phyloP scores from a whole-genome alignment of 2,329 filamentous ascomycete genomes.

The Pseudocercospora fuligena region DNA sequence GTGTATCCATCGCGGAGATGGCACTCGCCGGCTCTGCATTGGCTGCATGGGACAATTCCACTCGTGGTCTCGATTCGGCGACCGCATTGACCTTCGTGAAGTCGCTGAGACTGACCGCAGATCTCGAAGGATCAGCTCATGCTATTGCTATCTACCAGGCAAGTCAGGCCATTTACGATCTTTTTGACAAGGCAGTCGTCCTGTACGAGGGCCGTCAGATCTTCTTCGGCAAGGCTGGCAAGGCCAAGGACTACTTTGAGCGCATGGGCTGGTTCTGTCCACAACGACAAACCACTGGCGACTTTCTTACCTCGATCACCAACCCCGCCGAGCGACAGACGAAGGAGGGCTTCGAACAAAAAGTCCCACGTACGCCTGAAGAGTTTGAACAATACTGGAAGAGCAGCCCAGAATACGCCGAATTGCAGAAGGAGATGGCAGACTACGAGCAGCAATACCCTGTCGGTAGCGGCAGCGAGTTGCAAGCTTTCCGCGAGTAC shows the following conservation, averaged over 20 bases:
- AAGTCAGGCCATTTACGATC: constrained; percentile 59
- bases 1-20: constrained; percentile 65
- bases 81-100: constrained; percentile 64
- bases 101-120: constrained; percentile 56
- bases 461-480: constrained; percentile 47
- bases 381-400: constrained; percentile 65
- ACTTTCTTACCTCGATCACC: constrained; percentile 72
- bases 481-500: constrained; percentile 52
- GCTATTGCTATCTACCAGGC: constrained; percentile 65
- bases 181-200: constrained; percentile 76
- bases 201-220: constrained; percentile 79
- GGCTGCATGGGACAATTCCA: constrained; percentile 53
- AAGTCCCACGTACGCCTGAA: constrained; percentile 69
- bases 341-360: constrained; percentile 62
- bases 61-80: constrained; percentile 59
- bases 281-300: constrained; percentile 67
- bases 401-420: constrained; percentile 52
- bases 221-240: constrained; percentile 68
- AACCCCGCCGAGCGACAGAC: constrained; percentile 65
- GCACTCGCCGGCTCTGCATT: constrained; percentile 47
- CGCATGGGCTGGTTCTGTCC: constrained; percentile 72
- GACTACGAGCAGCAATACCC: constrained; percentile 55
- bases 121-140: constrained; percentile 55
- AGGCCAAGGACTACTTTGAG: constrained; percentile 69
- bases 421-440: constrained; percentile 56